These are phyloP conservation scores for Sugiyamaella paludigena DNA, from an alignment of 1,139 yeast species.

Conservation along the genomic window DNA sequence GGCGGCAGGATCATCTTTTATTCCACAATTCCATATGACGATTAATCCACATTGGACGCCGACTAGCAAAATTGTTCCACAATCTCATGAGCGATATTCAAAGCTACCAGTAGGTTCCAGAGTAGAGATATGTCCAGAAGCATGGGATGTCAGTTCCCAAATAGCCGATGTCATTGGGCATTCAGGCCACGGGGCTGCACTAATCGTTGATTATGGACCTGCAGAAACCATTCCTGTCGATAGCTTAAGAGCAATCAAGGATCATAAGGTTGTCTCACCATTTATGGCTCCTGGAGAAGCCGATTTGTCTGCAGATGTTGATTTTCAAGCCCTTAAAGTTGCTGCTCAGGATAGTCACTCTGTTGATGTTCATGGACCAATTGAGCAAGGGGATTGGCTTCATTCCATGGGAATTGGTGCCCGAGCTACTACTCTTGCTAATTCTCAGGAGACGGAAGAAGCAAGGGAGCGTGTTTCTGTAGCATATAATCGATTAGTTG, in stretches of 20 bases:
- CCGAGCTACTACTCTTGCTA: slow-evolving; percentile 48
- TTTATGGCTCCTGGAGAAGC: slow-evolving; percentile 73
- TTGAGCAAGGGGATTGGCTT: slow-evolving; percentile 78
- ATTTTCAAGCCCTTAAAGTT: slow-evolving; percentile 56
- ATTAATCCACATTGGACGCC: slow-evolving; percentile 63
- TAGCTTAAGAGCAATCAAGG: slow-evolving; percentile 68
- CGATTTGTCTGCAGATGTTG: slow-evolving; percentile 82
- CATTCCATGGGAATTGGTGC: slow-evolving; percentile 75
- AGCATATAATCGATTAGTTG: slow-evolving; percentile 64
- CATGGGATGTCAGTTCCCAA: slow-evolving; percentile 48
- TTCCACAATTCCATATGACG: slow-evolving; percentile 53
- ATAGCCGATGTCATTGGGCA: slow-evolving; percentile 32
- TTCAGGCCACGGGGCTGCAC: slow-evolving; percentile 59
- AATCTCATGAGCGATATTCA: slow-evolving; percentile 51
- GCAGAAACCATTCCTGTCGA: slow-evolving; percentile 60
- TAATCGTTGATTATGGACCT: slow-evolving; percentile 79
- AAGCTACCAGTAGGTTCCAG: slow-evolving; percentile 55
- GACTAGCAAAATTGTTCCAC: slow-evolving; percentile 57
- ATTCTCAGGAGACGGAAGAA: slow-evolving; percentile 34
- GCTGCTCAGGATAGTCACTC: slow-evolving; percentile 36
- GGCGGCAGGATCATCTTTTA: slow-evolving; percentile 19
- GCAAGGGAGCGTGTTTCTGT: slow-evolving; percentile 46
- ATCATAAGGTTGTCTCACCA: slow-evolving; percentile 77
- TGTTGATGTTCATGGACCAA: slow-evolving; percentile 52
- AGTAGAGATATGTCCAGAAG: slow-evolving; percentile 75